Conservation (phyloP, 345 rosid genomes). For the Citrus reticulata region DNA sequence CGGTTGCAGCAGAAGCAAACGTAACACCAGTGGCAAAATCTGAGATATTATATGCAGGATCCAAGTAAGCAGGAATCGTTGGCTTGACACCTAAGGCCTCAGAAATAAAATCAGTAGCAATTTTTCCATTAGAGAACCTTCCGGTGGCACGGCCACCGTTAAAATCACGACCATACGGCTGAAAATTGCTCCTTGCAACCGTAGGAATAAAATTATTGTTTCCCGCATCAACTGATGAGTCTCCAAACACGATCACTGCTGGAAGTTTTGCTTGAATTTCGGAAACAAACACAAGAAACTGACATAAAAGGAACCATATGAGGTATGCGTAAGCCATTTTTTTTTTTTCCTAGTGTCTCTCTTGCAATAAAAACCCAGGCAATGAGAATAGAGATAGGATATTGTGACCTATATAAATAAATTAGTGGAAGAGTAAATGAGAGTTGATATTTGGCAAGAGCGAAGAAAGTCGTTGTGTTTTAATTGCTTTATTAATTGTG, state of each 20-base stretch:
- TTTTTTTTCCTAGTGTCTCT: background rate
- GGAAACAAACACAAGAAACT: background rate
- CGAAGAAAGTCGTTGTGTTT: conserved; percentile 8
- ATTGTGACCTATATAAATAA: background rate
- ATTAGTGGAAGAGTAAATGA: background rate
- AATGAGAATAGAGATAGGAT: background rate
- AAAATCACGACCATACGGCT: conserved; percentile 62
- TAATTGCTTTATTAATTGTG: background rate
- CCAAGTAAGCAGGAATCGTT: conserved; percentile 49
- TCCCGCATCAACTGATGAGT: conserved; percentile 57
- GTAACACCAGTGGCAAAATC: conserved; percentile 56
- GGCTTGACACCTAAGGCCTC: conserved; percentile 46
- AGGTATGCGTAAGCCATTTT: background rate
- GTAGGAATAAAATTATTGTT: conserved; percentile 57
- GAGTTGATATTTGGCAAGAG: background rate
- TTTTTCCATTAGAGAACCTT: conserved; percentile 51
- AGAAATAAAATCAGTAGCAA: conserved; percentile 51
- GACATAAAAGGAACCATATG: background rate
- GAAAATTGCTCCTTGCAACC: conserved; percentile 55
- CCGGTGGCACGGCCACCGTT: conserved; percentile 48
- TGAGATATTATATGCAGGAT: conserved; percentile 43
- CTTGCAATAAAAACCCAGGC: background rate
- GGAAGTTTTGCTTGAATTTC: conserved; percentile 30
- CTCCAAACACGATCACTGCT: conserved; percentile 57
- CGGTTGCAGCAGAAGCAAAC: conserved; percentile 60